phyloP scores from a whole-genome alignment of 352 stramenopile species.

The Phytophthora syringae region DNA sequence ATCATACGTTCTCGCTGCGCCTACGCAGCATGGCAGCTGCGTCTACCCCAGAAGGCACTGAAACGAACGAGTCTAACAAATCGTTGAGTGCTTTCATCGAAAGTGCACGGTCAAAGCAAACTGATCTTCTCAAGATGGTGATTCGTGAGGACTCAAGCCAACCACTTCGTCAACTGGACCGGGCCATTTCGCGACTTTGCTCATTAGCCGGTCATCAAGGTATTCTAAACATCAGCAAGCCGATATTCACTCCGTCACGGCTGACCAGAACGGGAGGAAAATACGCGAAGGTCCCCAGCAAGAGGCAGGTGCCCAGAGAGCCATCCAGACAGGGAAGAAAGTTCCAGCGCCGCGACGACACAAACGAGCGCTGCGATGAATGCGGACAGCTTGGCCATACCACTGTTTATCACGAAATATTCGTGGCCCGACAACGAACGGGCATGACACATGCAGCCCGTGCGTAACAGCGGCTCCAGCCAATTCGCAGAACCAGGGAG shows the following conservation, averaged over 20 bases:
- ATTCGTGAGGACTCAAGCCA: background rate
- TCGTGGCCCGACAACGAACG: background rate
- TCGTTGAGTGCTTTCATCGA: background rate
- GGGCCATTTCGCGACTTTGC: constrained; percentile 1
- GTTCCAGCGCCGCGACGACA: background rate
- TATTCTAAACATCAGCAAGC: background rate
- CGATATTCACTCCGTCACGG: background rate
- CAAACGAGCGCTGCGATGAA: constrained; percentile 1
- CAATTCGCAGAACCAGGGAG: background rate
- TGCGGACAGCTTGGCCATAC: constrained; percentile 14
- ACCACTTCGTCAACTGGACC: background rate
- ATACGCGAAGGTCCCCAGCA: background rate
- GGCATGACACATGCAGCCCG: background rate
- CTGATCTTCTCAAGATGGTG: background rate
- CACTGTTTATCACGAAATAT: constrained; percentile 4
- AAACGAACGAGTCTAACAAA: background rate
- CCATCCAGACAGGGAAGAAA: background rate
- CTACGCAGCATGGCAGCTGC: background rate
- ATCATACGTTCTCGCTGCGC: background rate
- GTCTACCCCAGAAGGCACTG: background rate
- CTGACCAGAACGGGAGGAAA: background rate
- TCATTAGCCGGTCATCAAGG: constrained; percentile 3
- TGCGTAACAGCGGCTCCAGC: background rate
- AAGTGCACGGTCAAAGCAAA: background rate
- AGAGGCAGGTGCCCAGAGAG: background rate